phyloP scores from a whole-genome alignment of 1,284 basidiomycete species.

The Sphaerobolus stellatus region DNA sequence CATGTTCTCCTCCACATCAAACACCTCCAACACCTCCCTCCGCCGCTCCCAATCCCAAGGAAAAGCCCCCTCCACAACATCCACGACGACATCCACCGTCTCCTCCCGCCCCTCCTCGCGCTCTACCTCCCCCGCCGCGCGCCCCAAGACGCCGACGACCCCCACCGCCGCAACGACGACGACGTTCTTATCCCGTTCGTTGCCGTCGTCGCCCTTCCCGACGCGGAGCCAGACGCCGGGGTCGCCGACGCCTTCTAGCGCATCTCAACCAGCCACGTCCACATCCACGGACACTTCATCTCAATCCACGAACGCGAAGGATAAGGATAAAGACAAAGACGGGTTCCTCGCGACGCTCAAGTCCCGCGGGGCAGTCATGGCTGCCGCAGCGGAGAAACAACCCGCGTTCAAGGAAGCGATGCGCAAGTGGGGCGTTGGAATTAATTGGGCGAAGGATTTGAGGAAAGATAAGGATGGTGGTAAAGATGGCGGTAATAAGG shows the following conservation, averaged over 20 bases:
- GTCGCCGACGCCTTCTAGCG: too few species aligned
- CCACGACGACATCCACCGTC: background rate
- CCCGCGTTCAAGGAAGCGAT: conserved; percentile 82
- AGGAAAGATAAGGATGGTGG: conserved; percentile 58
- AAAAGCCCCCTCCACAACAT: background rate
- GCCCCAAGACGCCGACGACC: conserved; percentile 17
- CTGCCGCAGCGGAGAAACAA: conserved; percentile 79
- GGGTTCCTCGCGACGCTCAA: conserved; percentile 68
- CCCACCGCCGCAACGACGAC: background rate
- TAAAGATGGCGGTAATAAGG: conserved; percentile 6
- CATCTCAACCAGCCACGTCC: too few species aligned
- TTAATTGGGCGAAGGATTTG: conserved; percentile 63
- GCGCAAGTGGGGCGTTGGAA: conserved; percentile 76
- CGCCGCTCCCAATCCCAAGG: too few species aligned
- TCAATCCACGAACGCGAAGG: too few species aligned
- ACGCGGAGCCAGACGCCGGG: too few species aligned
- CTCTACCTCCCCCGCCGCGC: too few species aligned
- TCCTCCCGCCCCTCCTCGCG: too few species aligned
- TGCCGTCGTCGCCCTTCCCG: too few species aligned
- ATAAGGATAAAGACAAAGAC: too few species aligned
- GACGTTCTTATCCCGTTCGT: conserved; percentile 14
- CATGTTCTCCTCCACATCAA: too few species aligned
- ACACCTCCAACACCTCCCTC: too few species aligned
- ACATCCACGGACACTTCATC: too few species aligned
- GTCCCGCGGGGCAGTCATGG: conserved; percentile 55